Evolutionary conservation across 2,329 filamentous ascomycete genomes (phyloP).

Genomic region (Ophiocordyceps australis): DNA sequence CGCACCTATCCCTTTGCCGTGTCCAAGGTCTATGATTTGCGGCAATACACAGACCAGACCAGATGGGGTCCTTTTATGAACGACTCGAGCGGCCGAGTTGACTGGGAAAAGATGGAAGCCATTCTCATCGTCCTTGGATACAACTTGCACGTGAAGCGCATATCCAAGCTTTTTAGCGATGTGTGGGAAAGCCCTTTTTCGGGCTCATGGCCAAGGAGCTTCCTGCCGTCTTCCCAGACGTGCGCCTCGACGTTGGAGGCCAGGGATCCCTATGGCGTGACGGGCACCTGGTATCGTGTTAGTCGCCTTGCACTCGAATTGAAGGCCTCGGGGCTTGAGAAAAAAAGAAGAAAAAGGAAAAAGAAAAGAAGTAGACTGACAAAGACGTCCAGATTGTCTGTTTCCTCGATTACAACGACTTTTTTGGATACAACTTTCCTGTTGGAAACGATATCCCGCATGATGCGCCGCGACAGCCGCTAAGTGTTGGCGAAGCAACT

Average conservation of each 20-base stretch:
- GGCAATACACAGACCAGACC: conserved; percentile 42
- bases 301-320: conserved; percentile 5
- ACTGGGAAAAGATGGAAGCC: conserved; percentile 69
- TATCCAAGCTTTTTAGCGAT: conserved; percentile 25
- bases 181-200: conserved; percentile 38
- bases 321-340: background rate
- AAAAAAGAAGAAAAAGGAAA: conserved; percentile 5
- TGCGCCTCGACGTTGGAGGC: conserved; percentile 25
- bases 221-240: conserved; percentile 15
- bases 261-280: conserved; percentile 52
- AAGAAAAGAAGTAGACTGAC: conserved; percentile 4
- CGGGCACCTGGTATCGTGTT: conserved; percentile 54
- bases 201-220: conserved; percentile 34
- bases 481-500: conserved; percentile 47
- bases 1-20: conserved; percentile 42
- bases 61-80: conserved; percentile 56
- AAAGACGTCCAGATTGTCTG: conserved; percentile 23
- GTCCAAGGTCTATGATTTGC: conserved; percentile 55
- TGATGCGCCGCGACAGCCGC: conserved; percentile 27
- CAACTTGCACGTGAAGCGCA: conserved; percentile 36
- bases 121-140: conserved; percentile 50
- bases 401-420: conserved; percentile 50
- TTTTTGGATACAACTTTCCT: conserved; percentile 56
- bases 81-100: conserved; percentile 42
- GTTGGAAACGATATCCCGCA: conserved; percentile 17